These are phyloP conservation scores for Linum usitatissimum DNA, from an alignment of 345 rosid genomes.

Conservation along the genomic window DNA sequence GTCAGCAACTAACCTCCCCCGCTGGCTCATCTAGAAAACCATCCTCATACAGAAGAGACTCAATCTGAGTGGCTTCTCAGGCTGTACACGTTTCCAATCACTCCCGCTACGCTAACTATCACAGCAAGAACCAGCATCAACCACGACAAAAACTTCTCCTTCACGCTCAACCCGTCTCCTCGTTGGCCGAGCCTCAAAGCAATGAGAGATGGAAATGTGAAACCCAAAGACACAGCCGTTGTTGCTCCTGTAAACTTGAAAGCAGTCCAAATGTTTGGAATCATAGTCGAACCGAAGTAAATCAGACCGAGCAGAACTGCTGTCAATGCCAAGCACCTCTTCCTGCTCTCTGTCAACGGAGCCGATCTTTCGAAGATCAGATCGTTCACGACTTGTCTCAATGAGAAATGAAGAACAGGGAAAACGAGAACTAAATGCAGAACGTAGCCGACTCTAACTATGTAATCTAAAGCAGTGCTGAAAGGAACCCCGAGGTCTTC, in stretches of 20 bases:
- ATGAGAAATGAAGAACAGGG: constrained; percentile 91
- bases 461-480: constrained; percentile 72
- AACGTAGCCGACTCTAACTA: constrained; percentile 80
- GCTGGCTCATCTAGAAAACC: background rate
- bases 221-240: constrained; percentile 86
- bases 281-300: constrained; percentile 77
- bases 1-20: background rate
- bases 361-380: constrained; percentile 56
- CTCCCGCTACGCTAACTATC: constrained; percentile 64
- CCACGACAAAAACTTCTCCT: constrained; percentile 49
- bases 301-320: constrained; percentile 42
- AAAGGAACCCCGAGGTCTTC: constrained; percentile 69
- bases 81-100: constrained; percentile 63
- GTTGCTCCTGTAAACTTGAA: constrained; percentile 99
- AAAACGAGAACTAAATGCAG: constrained; percentile 90
- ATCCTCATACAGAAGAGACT: background rate
- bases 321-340: constrained; percentile 63
- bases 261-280: constrained; percentile 95
- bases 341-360: constrained; percentile 72
- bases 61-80: constrained; percentile 34
- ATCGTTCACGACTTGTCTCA: constrained; percentile 70
- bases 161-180: constrained; percentile 37
- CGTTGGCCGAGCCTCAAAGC: constrained; percentile 48
- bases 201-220: constrained; percentile 78
- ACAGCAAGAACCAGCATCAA: constrained; percentile 61